Evolutionary conservation across 768 basidiomycete genomes (phyloP).

Genomic region (Rhodotorula paludigena): DNA sequence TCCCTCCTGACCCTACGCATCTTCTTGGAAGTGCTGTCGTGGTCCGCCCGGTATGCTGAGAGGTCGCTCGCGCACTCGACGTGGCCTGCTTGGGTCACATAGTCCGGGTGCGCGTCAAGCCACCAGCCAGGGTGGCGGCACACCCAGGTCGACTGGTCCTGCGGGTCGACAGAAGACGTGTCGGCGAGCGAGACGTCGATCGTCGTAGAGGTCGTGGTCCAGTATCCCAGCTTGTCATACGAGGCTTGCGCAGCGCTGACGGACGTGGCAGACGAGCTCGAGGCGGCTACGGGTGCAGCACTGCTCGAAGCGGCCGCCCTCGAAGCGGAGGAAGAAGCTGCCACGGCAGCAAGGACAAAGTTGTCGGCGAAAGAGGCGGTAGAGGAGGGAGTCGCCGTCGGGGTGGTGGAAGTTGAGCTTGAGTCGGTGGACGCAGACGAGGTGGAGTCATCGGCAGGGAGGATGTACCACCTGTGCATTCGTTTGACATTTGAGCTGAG

Average conservation of each 20-base stretch:
- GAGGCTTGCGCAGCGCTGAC: conserved; percentile 1
- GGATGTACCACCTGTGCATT: conserved; percentile 25
- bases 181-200: conserved; percentile 23
- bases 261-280: neutral
- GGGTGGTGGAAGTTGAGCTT: too few relatives aligned
- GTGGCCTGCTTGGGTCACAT: conserved; percentile 24
- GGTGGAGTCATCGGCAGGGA: conserved; percentile 14
- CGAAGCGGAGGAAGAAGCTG: neutral
- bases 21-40: conserved; percentile 4
- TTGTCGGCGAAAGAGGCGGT: neutral
- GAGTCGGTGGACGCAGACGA: too few relatives aligned
- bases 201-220: neutral
- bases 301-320: neutral
- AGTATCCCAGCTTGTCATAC: conserved; percentile 25
- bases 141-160: conserved; percentile 30
- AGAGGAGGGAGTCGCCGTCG: neutral
- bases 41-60: conserved; percentile 23
- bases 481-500: too few relatives aligned
- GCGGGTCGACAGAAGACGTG: conserved; percentile 6
- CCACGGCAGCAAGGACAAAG: neutral
- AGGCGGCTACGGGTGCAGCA: neutral
- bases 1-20: conserved; percentile 1
- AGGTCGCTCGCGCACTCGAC: conserved; percentile 34
- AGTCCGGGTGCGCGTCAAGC: conserved; percentile 20
- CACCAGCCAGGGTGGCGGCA: conserved; percentile 33